Evolutionary conservation across 331 rosid genomes (phyloP), one percentile per base, ranked within the genome.

Genomic region (Pyracantha coccinea): DNA sequence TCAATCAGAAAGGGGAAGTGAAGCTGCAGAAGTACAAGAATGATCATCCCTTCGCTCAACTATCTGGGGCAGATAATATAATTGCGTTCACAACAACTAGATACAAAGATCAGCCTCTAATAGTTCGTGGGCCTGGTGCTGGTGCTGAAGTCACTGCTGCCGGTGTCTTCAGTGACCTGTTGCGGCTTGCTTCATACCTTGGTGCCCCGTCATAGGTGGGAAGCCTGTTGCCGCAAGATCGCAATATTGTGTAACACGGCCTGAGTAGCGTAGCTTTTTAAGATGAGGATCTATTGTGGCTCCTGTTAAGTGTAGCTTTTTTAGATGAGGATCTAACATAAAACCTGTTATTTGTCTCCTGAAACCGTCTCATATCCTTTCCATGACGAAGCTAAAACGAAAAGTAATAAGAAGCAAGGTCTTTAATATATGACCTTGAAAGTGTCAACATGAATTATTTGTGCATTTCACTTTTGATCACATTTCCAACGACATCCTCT

Each of bases 141-240:
- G 99, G 99, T 75, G 99, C 99, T 20, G 89, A 94, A 89, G 99
- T 94, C 74, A 94, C 99, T 7, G 99, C 99, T 4, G 99, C 97
- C 68, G 99, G 99, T 70, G 86, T 94, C 81, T 94, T 94, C 80
- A 85, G 96, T 35, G 99, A 94, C 69, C 84, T 94, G 76, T 80
- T 94, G 89, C 90, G 96, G 65, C 99, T 94, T 68, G 99, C 99
- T 58, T 94, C 99, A 2, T 94, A 92, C 76, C 97, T 94, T 69
- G 99, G 99, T 73, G 99, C 99, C 33, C 99, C 99, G 28, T 94
- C 99, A 44, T 94, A 92, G 87, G 62, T 74, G 23, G 54, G 8
- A 52, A 7, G 10, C 41, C 12, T n/a, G 2, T 17, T 11, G 10
- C 60, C 29, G 20, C 10, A 73, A 14, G 76, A 23, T 58, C 16